phyloP scores from a whole-genome alignment of 805 yeast species.

The Saccharomyces cerevisiae region DNA sequence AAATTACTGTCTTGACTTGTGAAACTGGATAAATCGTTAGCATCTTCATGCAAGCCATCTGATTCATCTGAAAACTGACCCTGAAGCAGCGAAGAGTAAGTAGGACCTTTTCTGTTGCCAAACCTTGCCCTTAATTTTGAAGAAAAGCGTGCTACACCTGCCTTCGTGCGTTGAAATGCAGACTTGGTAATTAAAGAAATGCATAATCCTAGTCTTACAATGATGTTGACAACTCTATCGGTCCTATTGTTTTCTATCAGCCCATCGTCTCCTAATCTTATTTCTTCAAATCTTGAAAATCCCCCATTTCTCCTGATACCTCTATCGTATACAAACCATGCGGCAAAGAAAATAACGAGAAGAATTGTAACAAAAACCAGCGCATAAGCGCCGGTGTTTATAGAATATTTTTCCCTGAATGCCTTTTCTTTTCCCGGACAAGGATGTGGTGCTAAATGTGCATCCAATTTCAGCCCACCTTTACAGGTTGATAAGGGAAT shows the following conservation, averaged over 20 bases:
- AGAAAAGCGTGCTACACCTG: constrained; percentile 8
- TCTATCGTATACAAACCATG: constrained; percentile 69
- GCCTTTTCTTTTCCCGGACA: constrained; percentile 84
- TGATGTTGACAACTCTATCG: constrained; percentile 49
- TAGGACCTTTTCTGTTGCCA: constrained; percentile 26
- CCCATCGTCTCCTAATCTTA: constrained; percentile 70
- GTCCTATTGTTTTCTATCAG: constrained; percentile 54
- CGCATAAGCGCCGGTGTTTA: constrained; percentile 47
- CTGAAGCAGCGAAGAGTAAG: constrained; percentile 25
- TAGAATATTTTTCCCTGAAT: constrained; percentile 44
- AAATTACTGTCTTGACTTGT: constrained; percentile 29
- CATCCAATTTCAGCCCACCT: constrained; percentile 69
- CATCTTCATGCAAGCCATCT: constrained; percentile 38
- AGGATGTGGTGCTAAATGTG: constrained; percentile 47
- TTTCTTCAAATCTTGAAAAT: constrained; percentile 72
- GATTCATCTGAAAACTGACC: constrained; percentile 32
- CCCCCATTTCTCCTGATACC: constrained; percentile 78
- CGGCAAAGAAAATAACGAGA: constrained; percentile 40
- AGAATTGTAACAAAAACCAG: constrained; percentile 50
- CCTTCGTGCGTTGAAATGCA: constrained; percentile 12
- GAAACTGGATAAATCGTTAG: constrained; percentile 39
- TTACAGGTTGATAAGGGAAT: constrained; percentile 79
- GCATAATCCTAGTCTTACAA: constrained; percentile 49
- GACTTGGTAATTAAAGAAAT: constrained; percentile 34
- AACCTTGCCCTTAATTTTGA: constrained; percentile 19